Evolutionary conservation across 1,284 basidiomycete species (phyloP).

Genomic region (Microbotryum scabiosae): DNA sequence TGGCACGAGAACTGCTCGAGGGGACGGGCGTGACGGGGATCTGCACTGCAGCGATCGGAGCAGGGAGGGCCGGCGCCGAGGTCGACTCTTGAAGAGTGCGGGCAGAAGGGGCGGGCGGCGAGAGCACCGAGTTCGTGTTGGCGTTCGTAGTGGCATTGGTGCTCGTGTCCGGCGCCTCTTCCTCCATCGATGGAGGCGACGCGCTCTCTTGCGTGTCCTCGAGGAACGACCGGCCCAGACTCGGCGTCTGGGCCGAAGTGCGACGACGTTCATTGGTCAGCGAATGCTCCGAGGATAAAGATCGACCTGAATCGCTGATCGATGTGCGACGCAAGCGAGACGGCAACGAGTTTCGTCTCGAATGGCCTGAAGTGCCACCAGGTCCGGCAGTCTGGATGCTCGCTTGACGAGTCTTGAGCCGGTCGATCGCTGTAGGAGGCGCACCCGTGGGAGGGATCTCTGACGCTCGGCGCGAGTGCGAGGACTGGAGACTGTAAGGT

Average conservation of each 20-base stretch:
- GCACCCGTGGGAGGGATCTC: slow-evolving; percentile 62
- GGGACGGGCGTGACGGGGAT: not conserved
- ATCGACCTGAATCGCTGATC: slow-evolving; percentile 4
- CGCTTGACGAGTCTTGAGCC: slow-evolving; percentile 54
- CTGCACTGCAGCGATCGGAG: not conserved
- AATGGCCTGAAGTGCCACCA: slow-evolving; percentile 7
- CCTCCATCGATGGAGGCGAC: slow-evolving; percentile 58
- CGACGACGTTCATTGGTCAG: slow-evolving; percentile 1
- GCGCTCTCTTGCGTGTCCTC: slow-evolving; percentile 58
- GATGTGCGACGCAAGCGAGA: slow-evolving; percentile 30
- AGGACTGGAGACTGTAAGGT: slow-evolving; percentile 1
- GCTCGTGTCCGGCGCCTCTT: too few species aligned
- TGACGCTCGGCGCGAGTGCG: slow-evolving; percentile 17
- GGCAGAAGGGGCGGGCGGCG: slow-evolving; percentile 4
- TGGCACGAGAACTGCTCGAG: slow-evolving; percentile 1
- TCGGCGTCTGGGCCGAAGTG: slow-evolving; percentile 9
- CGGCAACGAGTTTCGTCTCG: slow-evolving; percentile 31
- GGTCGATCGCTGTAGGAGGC: slow-evolving; percentile 60
- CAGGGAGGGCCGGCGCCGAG: slow-evolving; percentile 23
- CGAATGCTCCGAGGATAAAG: slow-evolving; percentile 12
- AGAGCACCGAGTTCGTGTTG: too few species aligned
- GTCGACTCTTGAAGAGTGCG: slow-evolving; percentile 21
- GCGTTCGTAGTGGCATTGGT: too few species aligned
- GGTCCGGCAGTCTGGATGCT: slow-evolving; percentile 3
- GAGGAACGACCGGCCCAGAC: slow-evolving; percentile 6